Percentiles rank a stretch among this genome's conserved stretches.
Evolutionary conservation across 495 filamentous ascomycete species (phyloP).

Genomic region (Aspergillus nanangensis): DNA sequence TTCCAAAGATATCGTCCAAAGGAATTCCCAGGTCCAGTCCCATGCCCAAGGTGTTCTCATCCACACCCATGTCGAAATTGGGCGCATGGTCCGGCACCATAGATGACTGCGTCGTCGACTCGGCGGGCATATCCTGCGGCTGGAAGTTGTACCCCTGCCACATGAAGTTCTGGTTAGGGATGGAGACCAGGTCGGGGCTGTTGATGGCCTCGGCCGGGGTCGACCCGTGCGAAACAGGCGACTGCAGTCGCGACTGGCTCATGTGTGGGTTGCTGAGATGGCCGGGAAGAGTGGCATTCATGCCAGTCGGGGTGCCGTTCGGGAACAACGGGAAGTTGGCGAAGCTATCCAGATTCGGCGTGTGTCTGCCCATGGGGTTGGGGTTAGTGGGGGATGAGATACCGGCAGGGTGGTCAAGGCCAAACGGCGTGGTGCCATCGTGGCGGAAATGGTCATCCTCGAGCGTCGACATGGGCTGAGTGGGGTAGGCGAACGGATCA

Average conservation of each 20-base stretch:
- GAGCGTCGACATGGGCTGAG: constrained; percentile 69
- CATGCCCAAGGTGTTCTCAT: constrained; percentile 26
- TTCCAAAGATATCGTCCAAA: constrained; percentile 43
- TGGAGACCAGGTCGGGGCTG: constrained; percentile 43
- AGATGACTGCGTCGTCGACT: constrained; percentile 17
- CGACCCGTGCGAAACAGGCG: constrained; percentile 30
- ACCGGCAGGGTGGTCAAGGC: constrained; percentile 10
- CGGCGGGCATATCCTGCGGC: constrained; percentile 18
- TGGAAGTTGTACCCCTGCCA: constrained; percentile 43
- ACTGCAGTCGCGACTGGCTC: constrained; percentile 27
- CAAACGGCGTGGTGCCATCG: constrained; percentile 15
- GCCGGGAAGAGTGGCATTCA: constrained; percentile 26
- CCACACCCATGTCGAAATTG: constrained; percentile 26
- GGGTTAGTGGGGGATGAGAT: constrained; percentile 18
- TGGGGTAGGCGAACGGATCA: constrained; percentile 88
- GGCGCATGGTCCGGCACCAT: constrained; percentile 13
- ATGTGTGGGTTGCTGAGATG: constrained; percentile 21
- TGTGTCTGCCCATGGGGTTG: constrained; percentile 14
- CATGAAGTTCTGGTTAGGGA: constrained; percentile 42
- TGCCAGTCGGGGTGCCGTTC: constrained; percentile 10
- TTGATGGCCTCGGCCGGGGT: constrained; percentile 32
- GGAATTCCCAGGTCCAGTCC: constrained; percentile 35
- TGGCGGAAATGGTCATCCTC: constrained; percentile 49
- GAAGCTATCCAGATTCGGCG: constrained; percentile 26
- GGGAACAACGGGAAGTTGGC: constrained; percentile 25